Base-by-base conservation (phyloP, 2,329 filamentous ascomycete species). In the Pseudocercospora pini-densiflorae region DNA sequence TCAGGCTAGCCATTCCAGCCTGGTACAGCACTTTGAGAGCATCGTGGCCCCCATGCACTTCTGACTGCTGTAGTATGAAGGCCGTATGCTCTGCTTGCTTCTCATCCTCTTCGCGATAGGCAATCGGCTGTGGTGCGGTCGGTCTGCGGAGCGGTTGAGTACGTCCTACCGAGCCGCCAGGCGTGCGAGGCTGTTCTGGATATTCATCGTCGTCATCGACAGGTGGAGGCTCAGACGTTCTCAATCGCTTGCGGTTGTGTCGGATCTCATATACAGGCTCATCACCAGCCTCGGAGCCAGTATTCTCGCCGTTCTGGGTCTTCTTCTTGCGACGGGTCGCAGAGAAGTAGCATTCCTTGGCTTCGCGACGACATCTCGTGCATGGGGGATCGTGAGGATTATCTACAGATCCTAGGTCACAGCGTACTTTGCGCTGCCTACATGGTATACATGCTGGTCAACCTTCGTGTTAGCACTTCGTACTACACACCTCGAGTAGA, bases 341-440 rank as follows among this genome's bases (percentile, higher is more conserved):
- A 69, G 93, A 97, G 84, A 99, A 99, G 85, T 91, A 97, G 83
- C 95, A 99, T 75, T 97, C 91, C 79, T 98, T 98, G 82, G 90
- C 93, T 83, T 99, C 95, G 72, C 95, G 90, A 61, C 93, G 90
- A 79, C 95, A 99, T 76, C 95, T 89, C 66, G 94, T 92, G 79
- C 95, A 99, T 2, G 95, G 95, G 63, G 94, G 94, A 74, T 97
- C 93, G 79, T 94, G 89, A 24, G 95, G 95, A 74, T 95, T 94
- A 81, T 98, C 95, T 77, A 98, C 94, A 75, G 90, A 91, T 40
- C 85, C 85, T 57, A 88, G 79, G 70, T 87, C 85, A 77, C 87
- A 88, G 61, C 85, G 83, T 74, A 79, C 87, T 72, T 88, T 88
- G 68, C 86, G 80, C 40, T 83, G 81, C 31, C 86, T 81, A 74